These are phyloP conservation scores for Globisporangium cystogenes DNA, from an alignment of 352 stramenopile species.

Conservation along the genomic window DNA sequence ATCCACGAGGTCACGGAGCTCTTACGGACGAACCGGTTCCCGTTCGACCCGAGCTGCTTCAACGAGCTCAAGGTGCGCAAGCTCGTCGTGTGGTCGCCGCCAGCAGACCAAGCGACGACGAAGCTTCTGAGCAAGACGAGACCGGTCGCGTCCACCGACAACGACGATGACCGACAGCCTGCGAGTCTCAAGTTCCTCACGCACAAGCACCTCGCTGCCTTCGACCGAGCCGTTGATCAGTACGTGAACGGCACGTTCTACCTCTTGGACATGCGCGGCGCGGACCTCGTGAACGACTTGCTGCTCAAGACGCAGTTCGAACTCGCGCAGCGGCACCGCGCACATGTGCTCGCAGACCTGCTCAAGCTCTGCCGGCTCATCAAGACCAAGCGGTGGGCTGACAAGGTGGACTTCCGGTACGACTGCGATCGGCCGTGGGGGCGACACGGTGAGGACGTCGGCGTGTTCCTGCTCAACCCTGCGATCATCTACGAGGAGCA, in stretches of 20 bases:
- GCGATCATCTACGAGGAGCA: constrained; percentile 43
- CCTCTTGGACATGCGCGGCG: constrained; percentile 35
- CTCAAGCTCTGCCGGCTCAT: constrained; percentile 49
- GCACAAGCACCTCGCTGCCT: constrained; percentile 31
- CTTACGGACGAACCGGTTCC: constrained; percentile 27
- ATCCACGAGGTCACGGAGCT: constrained; percentile 44
- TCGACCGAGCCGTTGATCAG: constrained; percentile 43
- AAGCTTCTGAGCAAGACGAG: background rate
- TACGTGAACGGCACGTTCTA: constrained; percentile 79
- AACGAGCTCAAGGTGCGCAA: constrained; percentile 25
- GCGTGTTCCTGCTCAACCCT: constrained; percentile 44
- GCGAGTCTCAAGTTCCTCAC: constrained; percentile 41
- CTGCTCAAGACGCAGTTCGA: constrained; percentile 48
- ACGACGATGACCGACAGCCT: background rate
- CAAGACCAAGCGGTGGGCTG: constrained; percentile 56
- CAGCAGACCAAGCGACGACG: background rate
- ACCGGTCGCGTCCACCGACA: background rate
- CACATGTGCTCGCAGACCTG: constrained; percentile 43
- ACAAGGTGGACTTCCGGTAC: constrained; percentile 73
- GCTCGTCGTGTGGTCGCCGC: constrained; percentile 16
- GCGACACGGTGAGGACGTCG: constrained; percentile 33
- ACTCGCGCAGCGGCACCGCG: constrained; percentile 44
- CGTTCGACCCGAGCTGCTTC: constrained; percentile 36
- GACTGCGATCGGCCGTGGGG: constrained; percentile 68
- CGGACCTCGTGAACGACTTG: constrained; percentile 49